These are phyloP conservation scores for Triadica sebifera DNA, from an alignment of 345 rosid genomes.

Conservation along the genomic window DNA sequence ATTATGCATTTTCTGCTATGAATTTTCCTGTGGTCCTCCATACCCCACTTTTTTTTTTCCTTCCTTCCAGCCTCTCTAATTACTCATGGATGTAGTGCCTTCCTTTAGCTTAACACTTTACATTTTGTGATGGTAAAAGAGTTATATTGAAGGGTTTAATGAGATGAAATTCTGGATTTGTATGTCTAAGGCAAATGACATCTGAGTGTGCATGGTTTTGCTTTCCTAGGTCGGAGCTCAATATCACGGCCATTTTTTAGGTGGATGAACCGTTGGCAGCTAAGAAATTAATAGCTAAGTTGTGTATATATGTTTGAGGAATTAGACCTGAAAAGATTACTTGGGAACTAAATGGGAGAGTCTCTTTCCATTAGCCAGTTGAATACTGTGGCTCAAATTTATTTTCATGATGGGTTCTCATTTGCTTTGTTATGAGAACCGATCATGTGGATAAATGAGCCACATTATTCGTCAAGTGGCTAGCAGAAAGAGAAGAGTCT, in stretches of 20 bases:
- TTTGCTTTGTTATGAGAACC: too few species aligned
- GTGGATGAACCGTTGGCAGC: too few species aligned
- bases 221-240: not conserved
- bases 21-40: not conserved
- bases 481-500: too few species aligned
- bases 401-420: too few species aligned
- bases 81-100: constrained; percentile 1
- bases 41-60: not conserved
- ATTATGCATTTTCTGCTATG: not conserved
- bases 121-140: not conserved
- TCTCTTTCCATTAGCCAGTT: too few species aligned
- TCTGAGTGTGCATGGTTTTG: not conserved
- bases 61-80: not conserved
- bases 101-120: not conserved
- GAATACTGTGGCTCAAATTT: too few species aligned
- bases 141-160: not conserved
- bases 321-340: too few species aligned
- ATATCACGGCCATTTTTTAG: not conserved
- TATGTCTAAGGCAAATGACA: not conserved
- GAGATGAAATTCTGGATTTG: not conserved
- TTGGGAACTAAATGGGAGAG: too few species aligned
- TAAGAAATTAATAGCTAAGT: too few species aligned
- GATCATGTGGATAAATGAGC: too few species aligned
- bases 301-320: too few species aligned
- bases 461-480: too few species aligned